Evolutionary conservation across 805 yeast genomes (phyloP), one percentile per base, ranked within the genome.

Genomic region (Dipodascus geniculatus): DNA sequence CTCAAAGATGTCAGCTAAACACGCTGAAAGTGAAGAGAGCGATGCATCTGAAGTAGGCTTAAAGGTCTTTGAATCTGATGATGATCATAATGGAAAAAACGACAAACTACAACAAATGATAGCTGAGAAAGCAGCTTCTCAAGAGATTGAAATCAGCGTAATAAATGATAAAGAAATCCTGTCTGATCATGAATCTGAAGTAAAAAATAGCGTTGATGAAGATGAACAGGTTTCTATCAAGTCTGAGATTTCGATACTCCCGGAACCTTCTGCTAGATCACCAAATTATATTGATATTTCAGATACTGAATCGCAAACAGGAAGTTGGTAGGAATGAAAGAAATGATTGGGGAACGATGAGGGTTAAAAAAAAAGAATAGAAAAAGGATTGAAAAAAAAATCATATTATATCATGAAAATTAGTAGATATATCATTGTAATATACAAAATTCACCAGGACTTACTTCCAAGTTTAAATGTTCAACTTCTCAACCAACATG

Each of bases 401-500:
- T 28, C 11, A 28, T 6, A 28, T 6, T 28, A 28, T 6, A 28
- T 28, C 33, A 28, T 20, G 9, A 42, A 22, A 48, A 22, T 48
- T 23, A 22, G 17, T 6, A 17, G 20, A 48, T 48, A 48, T 17
- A 20, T 17, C 24, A 20, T 20, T 22, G n/a, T 22, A 48, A 48
- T 20, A 48, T 48, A 22, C 28, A 28, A 28, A 28, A 28, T n/a
- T 19, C 9, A 19, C 14, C 6, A 19, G 42, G 9, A 24, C 3
- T 24, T 17, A 17, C 3, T 19, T 42, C 4, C 42, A 14, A 17
- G 48, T 22, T 17, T 47, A 22, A 22, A 53, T 51, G 51, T 48
- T 66, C 59, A 89, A 75, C 58, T 81, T 69, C 64, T 75, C 74
- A 60, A 77, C 77, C 52, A 90, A 79, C 58, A 83, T 87, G 33